Conservation (phyloP, 371 early-diverging fungal genomes). For the Funneliformis caledonium region DNA sequence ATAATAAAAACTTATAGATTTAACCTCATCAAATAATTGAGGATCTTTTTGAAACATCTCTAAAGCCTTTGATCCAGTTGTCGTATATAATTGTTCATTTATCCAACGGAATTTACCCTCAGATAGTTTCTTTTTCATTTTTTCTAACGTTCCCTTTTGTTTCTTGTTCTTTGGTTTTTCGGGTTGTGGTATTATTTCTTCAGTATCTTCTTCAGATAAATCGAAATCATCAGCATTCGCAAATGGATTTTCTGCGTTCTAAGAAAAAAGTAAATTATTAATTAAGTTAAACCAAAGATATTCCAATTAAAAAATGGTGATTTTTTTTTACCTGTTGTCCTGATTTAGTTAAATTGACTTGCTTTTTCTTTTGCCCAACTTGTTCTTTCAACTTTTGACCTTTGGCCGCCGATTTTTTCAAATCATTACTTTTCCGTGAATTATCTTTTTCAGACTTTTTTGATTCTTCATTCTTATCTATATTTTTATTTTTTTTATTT, state of each 20-base stretch:
- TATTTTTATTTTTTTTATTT: no score
- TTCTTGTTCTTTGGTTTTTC: background rate
- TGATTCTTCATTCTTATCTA: background rate
- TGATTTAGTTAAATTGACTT: background rate
- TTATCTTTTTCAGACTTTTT: no score
- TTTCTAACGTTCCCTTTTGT: conserved; percentile 41
- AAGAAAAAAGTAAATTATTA: background rate
- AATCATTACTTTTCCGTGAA: no score
- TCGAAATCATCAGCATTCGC: background rate
- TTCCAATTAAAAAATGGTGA: background rate
- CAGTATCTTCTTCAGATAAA: background rate
- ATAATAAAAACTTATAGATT: conserved; percentile 13
- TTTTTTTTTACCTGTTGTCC: background rate
- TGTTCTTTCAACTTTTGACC: background rate
- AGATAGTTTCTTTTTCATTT: conserved; percentile 84
- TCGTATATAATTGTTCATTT: conserved; percentile 95
- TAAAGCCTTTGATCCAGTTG: conserved; percentile 74
- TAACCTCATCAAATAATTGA: conserved; percentile 85
- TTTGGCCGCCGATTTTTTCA: background rate
- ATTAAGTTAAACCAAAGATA: background rate
- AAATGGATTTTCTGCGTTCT: background rate
- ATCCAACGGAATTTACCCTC: conserved; percentile 94
- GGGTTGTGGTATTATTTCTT: background rate
- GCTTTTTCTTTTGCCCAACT: background rate
- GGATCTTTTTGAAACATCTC: conserved; percentile 83